These are phyloP conservation scores for Neofusicoccum laricinum DNA, from an alignment of 2,329 filamentous ascomycete genomes.

Conservation along the genomic window DNA sequence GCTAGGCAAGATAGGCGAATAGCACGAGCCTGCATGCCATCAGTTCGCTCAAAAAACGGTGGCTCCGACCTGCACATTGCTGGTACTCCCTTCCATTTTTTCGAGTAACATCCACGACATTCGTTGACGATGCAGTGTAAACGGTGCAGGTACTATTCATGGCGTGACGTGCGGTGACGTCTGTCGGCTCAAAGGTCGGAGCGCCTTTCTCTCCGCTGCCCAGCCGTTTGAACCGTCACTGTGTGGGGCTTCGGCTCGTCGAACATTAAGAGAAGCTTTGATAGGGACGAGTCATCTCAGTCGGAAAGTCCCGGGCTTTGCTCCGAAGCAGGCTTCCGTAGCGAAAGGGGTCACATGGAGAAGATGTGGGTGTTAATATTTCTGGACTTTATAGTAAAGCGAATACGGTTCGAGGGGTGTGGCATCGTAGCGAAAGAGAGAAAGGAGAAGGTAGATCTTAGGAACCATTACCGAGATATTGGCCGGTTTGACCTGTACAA, in stretches of 20 bases:
- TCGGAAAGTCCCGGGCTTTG: not conserved
- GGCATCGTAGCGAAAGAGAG: not conserved
- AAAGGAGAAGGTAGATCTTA: slow-evolving; percentile 5
- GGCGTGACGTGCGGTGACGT: not conserved
- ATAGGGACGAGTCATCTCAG: not conserved
- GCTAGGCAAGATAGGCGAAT: no score
- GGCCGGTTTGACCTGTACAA: not conserved
- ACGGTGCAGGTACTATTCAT: not conserved
- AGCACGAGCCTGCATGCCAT: no score
- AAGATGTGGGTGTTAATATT: not conserved
- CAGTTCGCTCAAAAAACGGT: no score
- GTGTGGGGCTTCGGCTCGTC: not conserved
- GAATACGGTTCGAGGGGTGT: not conserved
- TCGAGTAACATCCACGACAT: no score
- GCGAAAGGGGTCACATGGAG: not conserved
- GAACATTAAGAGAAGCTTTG: slow-evolving; percentile 7
- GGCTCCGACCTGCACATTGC: no score
- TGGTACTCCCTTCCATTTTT: no score
- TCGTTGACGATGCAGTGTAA: not conserved
- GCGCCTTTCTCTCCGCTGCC: not conserved
- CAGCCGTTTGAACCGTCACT: not conserved
- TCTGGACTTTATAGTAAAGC: not conserved
- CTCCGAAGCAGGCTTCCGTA: not conserved
- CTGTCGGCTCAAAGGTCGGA: not conserved
- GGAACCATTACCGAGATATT: slow-evolving; percentile 5